phyloP scores from a whole-genome alignment of 2,329 filamentous ascomycete genomes.

The Plectosphaerella plurivora region DNA sequence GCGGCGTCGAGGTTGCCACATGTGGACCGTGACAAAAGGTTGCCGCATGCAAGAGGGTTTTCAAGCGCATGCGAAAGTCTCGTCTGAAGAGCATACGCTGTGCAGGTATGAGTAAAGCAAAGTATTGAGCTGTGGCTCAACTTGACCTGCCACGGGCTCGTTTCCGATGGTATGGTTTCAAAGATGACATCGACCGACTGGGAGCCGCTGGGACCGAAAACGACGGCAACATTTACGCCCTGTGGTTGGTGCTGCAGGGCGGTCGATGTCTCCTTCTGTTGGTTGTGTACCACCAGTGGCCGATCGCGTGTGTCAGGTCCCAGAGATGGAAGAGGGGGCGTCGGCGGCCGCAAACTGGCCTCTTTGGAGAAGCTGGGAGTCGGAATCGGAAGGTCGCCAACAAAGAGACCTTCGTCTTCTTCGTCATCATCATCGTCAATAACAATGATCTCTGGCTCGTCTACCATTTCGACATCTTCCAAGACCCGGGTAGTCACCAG shows the following conservation, averaged over 20 bases:
- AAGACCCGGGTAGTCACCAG: conserved; percentile 11
- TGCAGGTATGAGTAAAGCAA: conserved; percentile 28
- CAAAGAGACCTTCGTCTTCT: not conserved
- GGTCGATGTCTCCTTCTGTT: too few relatives aligned
- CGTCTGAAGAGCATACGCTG: conserved; percentile 21
- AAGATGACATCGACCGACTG: conserved; percentile 16
- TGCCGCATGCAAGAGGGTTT: too few relatives aligned
- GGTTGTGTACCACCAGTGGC: too few relatives aligned
- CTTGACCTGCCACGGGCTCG: conserved; percentile 17
- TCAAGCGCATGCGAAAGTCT: too few relatives aligned
- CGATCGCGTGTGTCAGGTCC: too few relatives aligned
- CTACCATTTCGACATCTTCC: conserved; percentile 11
- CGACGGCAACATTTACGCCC: not conserved
- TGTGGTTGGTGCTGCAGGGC: too few relatives aligned
- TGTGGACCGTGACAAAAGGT: too few relatives aligned
- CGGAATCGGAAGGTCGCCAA: not conserved
- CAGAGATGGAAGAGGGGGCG: too few relatives aligned
- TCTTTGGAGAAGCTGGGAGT: too few relatives aligned
- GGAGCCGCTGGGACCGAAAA: conserved; percentile 8
- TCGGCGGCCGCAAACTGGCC: too few relatives aligned
- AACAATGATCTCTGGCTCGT: conserved; percentile 17
- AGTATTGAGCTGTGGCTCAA: conserved; percentile 19
- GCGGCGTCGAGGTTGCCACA: conserved; percentile 18
- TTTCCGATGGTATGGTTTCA: conserved; percentile 14
- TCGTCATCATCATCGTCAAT: not conserved